Evolutionary conservation across 768 basidiomycete genomes (phyloP), one percentile per base, ranked within the genome.

Genomic region (Mycena latifolia): DNA sequence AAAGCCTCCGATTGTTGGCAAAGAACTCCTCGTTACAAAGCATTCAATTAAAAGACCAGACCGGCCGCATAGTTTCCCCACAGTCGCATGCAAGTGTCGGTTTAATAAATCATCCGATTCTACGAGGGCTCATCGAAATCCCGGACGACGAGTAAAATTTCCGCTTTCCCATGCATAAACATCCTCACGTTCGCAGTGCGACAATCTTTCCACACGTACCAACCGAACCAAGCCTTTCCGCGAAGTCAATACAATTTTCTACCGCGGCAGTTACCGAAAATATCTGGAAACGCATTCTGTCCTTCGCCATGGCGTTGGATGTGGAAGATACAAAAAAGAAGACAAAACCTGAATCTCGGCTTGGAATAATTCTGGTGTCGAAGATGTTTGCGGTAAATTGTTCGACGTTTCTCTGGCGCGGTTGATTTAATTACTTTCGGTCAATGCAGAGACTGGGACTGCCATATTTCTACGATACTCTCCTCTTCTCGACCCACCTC

Each of bases 351-450:
- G 31, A 11, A 33, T 33, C 37, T 37, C 37, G 37, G 14, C 37
- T 37, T 37, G 37, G 37, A 10, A 37, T 37, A 37, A 17, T 54
- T 20, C 45, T 59, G 24, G 67, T 64, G 2, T 68, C 61, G 14
- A 63, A 68, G 35, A 50, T 35, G 53, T 68, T 68, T 52, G 57
- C 62, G 22, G 67, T 68, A 53, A 59, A 18, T 25, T 45, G 4
- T 3, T 45, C 22, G 27, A 17, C 18, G 20, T 8, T 37, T 37
- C 37, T 37, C 14, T 37, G 37, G 37, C 15, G 37, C 37, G 15
- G 14, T 14, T 37, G 37, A n/a, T 39, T n/a, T n/a, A n/a, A n/a
- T 37, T 10, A 43, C 25, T 28, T 33, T 33, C 5, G 2, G 2
- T 25, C 3, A 17, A 14, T 18, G n/a, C 18, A 66, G 67, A 60